Evolutionary conservation across 2,329 filamentous ascomycete species (phyloP), one percentile per base, ranked within the genome.

Genomic region (Ceratocystis alfenasii): DNA sequence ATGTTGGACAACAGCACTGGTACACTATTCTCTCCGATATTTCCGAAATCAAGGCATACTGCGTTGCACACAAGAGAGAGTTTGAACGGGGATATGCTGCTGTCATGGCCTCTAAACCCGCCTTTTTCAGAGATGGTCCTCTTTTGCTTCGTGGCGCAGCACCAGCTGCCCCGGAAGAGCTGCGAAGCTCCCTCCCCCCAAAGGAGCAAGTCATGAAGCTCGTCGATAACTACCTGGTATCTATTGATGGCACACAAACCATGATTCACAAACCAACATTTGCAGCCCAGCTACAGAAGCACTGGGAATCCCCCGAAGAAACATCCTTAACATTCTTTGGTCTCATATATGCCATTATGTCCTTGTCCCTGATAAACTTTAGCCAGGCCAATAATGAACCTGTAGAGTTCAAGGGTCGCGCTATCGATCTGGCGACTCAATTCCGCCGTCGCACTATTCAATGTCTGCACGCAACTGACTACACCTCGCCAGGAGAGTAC

Each of bases 21-120:
- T 87, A 89, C 71, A 84, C 87, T 48, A 84, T 95, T 64, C 77
- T 95, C 65, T 81, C 84, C 70, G 89, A 92, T 74, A 94, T 99
- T 69, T 81, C 89, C 8, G 94, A 99, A 77, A 93, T 99, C 30
- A 95, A 93, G 73, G 92, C 87, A 70, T 96, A 94, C 76, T 97
- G 95, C 72, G 77, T 78, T 20, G 84, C 82, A 45, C 90, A 96
- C 76, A 95, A 94, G 74, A 92, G 94, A 72, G 91, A 96, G 70
- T 81, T 93, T 68, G 90, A 95, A 73, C 86, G 86, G 67, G 91
- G 92, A 70, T 85, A 90, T 70, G 85, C 89, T 71, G 87, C 85
- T 71, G 85, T 95, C 63, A 83, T 87, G 73, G 83, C 84, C 57
- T 84, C 84, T 48, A 90, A 88, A 71, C 81, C 86, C 17, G 77